Evolutionary conservation across 768 basidiomycete species (phyloP).

Genomic region (Candolleomyces efflorescens): DNA sequence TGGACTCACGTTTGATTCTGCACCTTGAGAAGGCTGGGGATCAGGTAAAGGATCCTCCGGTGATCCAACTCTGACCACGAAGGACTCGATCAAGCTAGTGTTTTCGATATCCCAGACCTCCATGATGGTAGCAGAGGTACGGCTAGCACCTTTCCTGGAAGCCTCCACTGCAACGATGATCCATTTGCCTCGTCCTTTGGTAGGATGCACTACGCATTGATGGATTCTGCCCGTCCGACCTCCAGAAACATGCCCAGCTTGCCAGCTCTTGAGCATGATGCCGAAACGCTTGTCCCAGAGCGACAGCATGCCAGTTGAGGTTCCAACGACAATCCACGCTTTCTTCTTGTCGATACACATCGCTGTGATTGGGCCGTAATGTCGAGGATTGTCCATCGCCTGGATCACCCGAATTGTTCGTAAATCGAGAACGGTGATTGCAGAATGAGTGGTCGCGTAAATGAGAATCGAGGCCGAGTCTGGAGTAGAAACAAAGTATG

Average conservation of each 20-base stretch:
- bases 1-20: conserved; percentile 57
- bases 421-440: conserved; percentile 74
- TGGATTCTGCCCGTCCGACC: conserved; percentile 59
- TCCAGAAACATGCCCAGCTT: conserved; percentile 42
- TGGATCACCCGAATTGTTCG: conserved; percentile 78
- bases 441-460: conserved; percentile 79
- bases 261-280: conserved; percentile 86
- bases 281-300: conserved; percentile 98
- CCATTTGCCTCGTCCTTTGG: conserved; percentile 86
- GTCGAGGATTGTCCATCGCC: conserved; percentile 77
- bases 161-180: conserved; percentile 79
- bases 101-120: conserved; percentile 96
- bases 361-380: conserved; percentile 83
- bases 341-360: conserved; percentile 81
- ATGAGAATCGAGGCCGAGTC: conserved; percentile 80
- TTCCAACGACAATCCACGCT: conserved; percentile 88
- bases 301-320: conserved; percentile 76
- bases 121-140: conserved; percentile 48
- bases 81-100: conserved; percentile 74
- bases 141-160: conserved; percentile 36
- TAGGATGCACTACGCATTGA: conserved; percentile 82
- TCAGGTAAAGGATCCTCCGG: conserved; percentile 48
- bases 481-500: conserved; percentile 3
- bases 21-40: conserved; percentile 45
- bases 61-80: conserved; percentile 50